Conservation (phyloP, 2,329 filamentous ascomycete genomes). For the Colletotrichum shisoi region DNA sequence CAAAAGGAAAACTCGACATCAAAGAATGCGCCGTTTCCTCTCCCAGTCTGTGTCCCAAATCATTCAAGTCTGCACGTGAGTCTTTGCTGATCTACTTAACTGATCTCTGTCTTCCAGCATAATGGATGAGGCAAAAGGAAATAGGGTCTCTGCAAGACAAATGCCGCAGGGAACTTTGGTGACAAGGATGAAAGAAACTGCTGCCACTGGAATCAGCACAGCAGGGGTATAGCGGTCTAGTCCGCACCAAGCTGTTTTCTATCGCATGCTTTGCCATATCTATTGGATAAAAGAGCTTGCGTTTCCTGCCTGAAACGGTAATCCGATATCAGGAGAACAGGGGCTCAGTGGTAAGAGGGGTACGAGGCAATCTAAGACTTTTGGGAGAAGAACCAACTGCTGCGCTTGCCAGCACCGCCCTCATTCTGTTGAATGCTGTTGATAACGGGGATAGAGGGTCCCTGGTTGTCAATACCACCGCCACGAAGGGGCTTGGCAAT, state of each 20-base stretch:
- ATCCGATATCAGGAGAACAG: neutral
- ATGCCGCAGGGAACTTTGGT: neutral
- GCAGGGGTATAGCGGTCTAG: slow-evolving; percentile 34
- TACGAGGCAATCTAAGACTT: slow-evolving; percentile 55
- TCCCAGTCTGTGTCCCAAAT: slow-evolving; percentile 7
- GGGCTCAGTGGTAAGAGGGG: slow-evolving; percentile 1
- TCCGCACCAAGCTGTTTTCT: slow-evolving; percentile 31
- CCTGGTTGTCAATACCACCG: slow-evolving; percentile 60
- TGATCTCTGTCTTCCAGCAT: slow-evolving; percentile 22
- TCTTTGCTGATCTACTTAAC: slow-evolving; percentile 20
- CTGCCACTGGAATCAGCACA: slow-evolving; percentile 24
- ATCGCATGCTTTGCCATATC: slow-evolving; percentile 22
- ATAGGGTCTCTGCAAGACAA: slow-evolving; percentile 7
- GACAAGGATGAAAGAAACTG: slow-evolving; percentile 11
- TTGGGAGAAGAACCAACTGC: slow-evolving; percentile 75
- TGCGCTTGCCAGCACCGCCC: slow-evolving; percentile 66
- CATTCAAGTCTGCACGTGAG: slow-evolving; percentile 18
- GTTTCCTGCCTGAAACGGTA: slow-evolving; percentile 6
- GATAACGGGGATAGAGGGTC: slow-evolving; percentile 63
- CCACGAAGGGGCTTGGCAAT: slow-evolving; percentile 75
- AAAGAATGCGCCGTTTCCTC: slow-evolving; percentile 7
- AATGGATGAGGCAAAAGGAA: slow-evolving; percentile 30
- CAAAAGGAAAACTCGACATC: slow-evolving; percentile 23
- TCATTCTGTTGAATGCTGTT: slow-evolving; percentile 68
- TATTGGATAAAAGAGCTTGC: slow-evolving; percentile 11